Conservation (phyloP, 257 asterid genomes). For the Cruciata laevipes region DNA sequence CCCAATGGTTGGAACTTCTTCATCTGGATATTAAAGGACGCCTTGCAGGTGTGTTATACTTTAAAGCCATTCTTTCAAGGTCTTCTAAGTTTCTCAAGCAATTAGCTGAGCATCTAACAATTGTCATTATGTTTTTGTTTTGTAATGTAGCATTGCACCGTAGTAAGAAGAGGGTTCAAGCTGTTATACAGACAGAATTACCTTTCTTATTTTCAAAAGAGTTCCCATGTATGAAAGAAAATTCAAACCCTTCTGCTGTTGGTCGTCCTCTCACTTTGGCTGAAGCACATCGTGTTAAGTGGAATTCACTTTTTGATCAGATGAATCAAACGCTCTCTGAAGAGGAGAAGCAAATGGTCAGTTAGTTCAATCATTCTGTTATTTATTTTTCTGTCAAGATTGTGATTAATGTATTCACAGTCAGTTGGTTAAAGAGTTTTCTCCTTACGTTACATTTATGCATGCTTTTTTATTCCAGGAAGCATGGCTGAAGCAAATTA, state of each 20-base stretch:
- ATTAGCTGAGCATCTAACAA: constrained; percentile 11
- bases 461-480: constrained; percentile 47
- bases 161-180: constrained; percentile 73
- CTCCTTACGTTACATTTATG: not conserved
- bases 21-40: constrained; percentile 83
- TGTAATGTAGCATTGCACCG: constrained; percentile 62
- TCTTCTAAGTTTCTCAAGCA: constrained; percentile 5
- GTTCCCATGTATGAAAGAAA: constrained; percentile 45
- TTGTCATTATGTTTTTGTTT: constrained; percentile 5
- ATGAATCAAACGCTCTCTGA: constrained; percentile 74
- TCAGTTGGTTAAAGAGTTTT: not conserved
- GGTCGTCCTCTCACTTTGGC: constrained; percentile 27
- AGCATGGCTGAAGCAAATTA: constrained; percentile 76
- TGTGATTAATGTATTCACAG: not conserved
- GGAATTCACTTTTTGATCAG: constrained; percentile 60
- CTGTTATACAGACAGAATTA: constrained; percentile 59
- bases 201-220: constrained; percentile 65
- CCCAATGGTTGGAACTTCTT: constrained; percentile 95
- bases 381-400: not conserved
- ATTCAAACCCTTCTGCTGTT: constrained; percentile 14
- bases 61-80: not conserved
- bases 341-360: constrained; percentile 75
- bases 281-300: constrained; percentile 56
- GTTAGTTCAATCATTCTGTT: constrained; percentile 13
- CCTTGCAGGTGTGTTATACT: constrained; percentile 53